Percentiles rank a stretch among this genome's conserved stretches.
Conservation (phyloP, 179 eudicot genomes). For the Spergularia azorica region DNA sequence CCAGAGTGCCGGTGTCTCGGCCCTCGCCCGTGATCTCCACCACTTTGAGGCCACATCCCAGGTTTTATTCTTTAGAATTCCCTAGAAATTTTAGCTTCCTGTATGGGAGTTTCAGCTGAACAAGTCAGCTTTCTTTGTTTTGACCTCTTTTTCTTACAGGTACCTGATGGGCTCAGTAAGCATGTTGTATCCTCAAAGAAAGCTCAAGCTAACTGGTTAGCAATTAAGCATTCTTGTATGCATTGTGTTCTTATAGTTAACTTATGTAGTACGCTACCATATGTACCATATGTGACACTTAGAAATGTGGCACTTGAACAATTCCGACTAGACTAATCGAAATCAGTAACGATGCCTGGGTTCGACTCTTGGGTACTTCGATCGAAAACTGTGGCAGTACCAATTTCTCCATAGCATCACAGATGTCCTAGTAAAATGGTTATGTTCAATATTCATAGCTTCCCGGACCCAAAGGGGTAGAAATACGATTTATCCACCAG, state of each 20-base stretch:
- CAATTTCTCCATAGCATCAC: not conserved
- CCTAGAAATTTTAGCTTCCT: not conserved
- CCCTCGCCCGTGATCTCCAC: slow-evolving; percentile 77
- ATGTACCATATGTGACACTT: not conserved
- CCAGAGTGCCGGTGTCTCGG: slow-evolving; percentile 60
- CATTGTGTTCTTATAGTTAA: not conserved
- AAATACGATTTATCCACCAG: not conserved
- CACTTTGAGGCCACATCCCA: slow-evolving; percentile 81
- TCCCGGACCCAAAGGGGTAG: too few relatives aligned
- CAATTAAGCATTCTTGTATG: not conserved
- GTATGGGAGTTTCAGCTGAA: not conserved
- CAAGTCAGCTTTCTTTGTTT: not conserved
- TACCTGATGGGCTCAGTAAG: slow-evolving; percentile 73
- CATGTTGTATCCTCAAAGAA: slow-evolving; percentile 86
- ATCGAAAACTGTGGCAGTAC: not conserved
- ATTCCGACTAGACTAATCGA: not conserved
- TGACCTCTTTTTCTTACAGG: slow-evolving; percentile 38
- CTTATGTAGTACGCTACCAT: not conserved
- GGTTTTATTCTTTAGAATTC: slow-evolving; percentile 37
- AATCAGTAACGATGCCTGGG: not conserved
- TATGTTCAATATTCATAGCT: not conserved
- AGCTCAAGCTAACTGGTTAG: slow-evolving; percentile 91
- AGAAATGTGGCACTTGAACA: not conserved
- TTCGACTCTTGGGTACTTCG: not conserved
- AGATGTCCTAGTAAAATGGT: not conserved